Base-by-base conservation (phyloP, 2,329 filamentous ascomycete species). In the Cercospora janseana region DNA sequence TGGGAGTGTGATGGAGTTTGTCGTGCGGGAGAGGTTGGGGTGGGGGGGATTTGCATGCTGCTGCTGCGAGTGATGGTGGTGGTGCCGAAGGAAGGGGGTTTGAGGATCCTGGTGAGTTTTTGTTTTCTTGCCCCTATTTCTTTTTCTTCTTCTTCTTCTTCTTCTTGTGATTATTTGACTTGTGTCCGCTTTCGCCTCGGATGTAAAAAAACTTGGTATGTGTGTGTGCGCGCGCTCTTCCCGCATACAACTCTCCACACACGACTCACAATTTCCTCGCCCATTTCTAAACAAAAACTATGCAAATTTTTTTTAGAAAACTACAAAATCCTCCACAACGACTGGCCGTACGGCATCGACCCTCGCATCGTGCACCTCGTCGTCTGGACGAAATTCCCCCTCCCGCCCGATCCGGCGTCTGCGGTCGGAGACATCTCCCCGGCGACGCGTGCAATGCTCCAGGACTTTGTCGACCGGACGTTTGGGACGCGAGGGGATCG, bases 311-410 rank as follows among this genome's bases (percentile, higher is more conserved):
- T 18, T n/a, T 9, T 12, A 58, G 48, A 48, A n/a, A 47, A 54
- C 34, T 72, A 85, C 61, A 89, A 83, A 68, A 83, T 95, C 40
- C 69, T 95, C 31, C 81, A 80, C 70, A 97, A 97, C 65, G 91
- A 97, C 75, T 96, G 90, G 88, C 92, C 92, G 0, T 97, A 96
- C 64, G 90, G 88, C 0, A 76, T 96, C 46, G 88, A 93, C 61
- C 65, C 74, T 38, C 77, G 79, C 44, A 91, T 95, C 57, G 80
- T 88, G 12, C 92, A 96, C 66, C 75, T 96, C 2, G 88, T 95
- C 4, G 82, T 95, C 9, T 97, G 92, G 92, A 93, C 87, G 40
- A 95, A 95, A 69, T 95, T 95, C 63, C 76, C 79, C 40, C 74
- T 96, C 18, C 77, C 82, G 46, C 86, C 90, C 50, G 84, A 93